Evolutionary conservation across 352 stramenopile genomes (phyloP), one percentile per base, ranked within the genome.

Genomic region (Globisporangium mamillatum): DNA sequence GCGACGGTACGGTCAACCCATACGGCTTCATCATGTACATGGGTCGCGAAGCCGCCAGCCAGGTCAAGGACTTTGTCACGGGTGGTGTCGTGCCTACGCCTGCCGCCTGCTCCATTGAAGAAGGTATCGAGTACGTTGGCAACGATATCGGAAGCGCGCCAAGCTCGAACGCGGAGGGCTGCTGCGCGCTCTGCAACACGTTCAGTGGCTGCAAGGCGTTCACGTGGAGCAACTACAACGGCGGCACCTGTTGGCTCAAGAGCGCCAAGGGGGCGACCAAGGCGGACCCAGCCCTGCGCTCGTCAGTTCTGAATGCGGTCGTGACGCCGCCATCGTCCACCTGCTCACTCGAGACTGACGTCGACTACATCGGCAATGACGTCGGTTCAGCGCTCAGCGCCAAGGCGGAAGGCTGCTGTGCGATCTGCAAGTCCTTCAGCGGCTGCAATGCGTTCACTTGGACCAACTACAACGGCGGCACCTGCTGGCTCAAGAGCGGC

Each of bases 21-120:
- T 92, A 88, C 67, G 83, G 76, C 18, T 92, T 91, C 58, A 74
- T 92, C 63, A 93, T 89, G 82, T 90, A 94, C 71, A 77, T 84
- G 14, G 84, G 84, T 3, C 71, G 75, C 5, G 79, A 92, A 52
- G 80, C 76, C 25, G 84, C 67, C 4, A 70, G 68, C 18, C 76
- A 84, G 54, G 80, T 78, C 62, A 62, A 79, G 57, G 72, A 58
- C 14, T 80, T 79, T 48, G 67, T 88, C 8, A 29, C 18, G 4
- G 44, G 46, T 14, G 34, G 54, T 20, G 46, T 68, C 1, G 18
- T 63, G 2, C 74, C 61, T n/a, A 48, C 64, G 12, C 34, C 52
- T 3, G 48, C 71, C 6, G 60, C 62, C 4, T 72, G 70, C 24
- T 69, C 70, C 1, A 73, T 77, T 4, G 75, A 85, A 24, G 70